Percentiles rank a stretch among this genome's conserved stretches.
phyloP scores from a whole-genome alignment of 2,329 filamentous ascomycete genomes.

The Ambrosiella beaveri region DNA sequence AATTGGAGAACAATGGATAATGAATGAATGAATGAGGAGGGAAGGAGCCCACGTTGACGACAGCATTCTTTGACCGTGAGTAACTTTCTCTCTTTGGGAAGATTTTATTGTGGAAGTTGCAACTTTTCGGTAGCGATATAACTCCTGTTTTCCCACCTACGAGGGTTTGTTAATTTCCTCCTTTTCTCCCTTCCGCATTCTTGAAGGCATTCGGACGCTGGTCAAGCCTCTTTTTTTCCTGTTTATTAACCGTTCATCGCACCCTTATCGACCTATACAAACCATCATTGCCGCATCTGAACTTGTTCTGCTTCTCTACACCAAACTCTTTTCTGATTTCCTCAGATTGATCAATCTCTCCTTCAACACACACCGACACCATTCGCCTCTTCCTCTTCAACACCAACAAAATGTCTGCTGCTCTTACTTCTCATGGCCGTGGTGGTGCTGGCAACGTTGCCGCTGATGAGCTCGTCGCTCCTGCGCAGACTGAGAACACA shows the following conservation, averaged over 20 bases:
- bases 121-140: neutral
- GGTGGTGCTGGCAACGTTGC: conserved; percentile 46
- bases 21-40: neutral
- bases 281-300: no score
- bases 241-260: neutral
- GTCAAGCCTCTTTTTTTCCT: neutral
- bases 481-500: conserved; percentile 36
- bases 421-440: conserved; percentile 42
- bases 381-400: conserved; percentile 26
- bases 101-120: neutral
- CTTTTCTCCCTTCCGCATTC: neutral
- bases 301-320: no score
- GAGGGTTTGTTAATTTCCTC: neutral
- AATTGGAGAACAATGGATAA: neutral
- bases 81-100: neutral
- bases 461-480: conserved; percentile 25
- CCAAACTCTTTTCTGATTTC: no score
- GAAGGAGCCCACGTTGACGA: neutral
- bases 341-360: neutral
- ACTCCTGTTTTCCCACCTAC: neutral
- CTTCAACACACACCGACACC: neutral
- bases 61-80: neutral
- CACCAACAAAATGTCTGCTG: conserved; percentile 24
- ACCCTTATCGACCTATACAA: no score
- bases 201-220: neutral